Evolutionary conservation across 2,329 filamentous ascomycete species (phyloP).

Genomic region (Aphanocladium album): DNA sequence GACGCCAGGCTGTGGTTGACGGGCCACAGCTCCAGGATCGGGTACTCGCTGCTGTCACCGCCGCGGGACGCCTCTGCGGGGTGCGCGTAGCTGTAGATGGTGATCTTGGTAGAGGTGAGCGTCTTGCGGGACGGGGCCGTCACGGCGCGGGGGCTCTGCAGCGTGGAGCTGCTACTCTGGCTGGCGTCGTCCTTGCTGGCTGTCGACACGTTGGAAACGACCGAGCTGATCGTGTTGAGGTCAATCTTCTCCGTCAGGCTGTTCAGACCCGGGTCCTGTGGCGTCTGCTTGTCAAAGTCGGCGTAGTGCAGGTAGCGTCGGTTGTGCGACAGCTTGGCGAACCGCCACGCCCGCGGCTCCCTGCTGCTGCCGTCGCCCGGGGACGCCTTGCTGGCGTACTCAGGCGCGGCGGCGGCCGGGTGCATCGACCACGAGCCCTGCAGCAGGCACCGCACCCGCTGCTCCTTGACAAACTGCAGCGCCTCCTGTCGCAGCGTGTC

Average conservation of each 20-base stretch:
- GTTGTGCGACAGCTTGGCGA: constrained; percentile 85
- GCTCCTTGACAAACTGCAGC: constrained; percentile 94
- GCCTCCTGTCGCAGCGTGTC: constrained; percentile 89
- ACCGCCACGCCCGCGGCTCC: constrained; percentile 58
- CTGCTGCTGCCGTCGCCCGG: constrained; percentile 30
- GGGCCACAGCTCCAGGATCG: constrained; percentile 79
- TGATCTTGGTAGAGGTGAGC: constrained; percentile 74
- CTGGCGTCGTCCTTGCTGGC: constrained; percentile 35
- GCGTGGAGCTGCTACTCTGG: constrained; percentile 37
- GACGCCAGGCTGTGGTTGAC: constrained; percentile 77
- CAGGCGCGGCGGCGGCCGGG: constrained; percentile 32
- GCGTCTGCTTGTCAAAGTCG: constrained; percentile 66
- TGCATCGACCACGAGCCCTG: constrained; percentile 82
- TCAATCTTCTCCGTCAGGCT: constrained; percentile 77
- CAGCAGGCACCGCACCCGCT: constrained; percentile 83
- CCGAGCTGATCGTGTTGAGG: constrained; percentile 79
- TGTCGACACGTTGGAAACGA: constrained; percentile 86
- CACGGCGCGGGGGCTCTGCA: constrained; percentile 26
- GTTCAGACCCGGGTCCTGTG: constrained; percentile 66
- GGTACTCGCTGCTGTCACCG: constrained; percentile 53
- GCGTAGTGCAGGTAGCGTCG: constrained; percentile 84
- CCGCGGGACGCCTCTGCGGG: constrained; percentile 32
- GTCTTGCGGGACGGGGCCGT: constrained; percentile 12
- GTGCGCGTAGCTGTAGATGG: constrained; percentile 69
- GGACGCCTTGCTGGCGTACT: constrained; percentile 30